Evolutionary conservation across 768 basidiomycete genomes (phyloP).

Genomic region (Postia placenta): DNA sequence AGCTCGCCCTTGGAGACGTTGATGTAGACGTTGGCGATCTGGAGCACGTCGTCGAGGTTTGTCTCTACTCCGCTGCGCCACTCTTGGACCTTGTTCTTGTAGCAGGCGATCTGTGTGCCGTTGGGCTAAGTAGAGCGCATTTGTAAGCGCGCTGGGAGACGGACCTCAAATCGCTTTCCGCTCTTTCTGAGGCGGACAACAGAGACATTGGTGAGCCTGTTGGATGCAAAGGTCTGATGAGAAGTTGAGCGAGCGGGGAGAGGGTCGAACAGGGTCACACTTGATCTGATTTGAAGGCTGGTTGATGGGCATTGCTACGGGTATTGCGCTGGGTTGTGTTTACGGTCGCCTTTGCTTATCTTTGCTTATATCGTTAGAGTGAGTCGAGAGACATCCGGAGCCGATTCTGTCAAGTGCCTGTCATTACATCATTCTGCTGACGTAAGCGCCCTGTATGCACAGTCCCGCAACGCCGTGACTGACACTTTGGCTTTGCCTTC

Average conservation of each 20-base stretch:
- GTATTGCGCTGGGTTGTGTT: too few species aligned
- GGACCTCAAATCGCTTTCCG: conserved; percentile 96
- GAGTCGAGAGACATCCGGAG: too few species aligned
- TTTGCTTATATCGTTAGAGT: too few species aligned
- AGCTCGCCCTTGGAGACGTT: conserved; percentile 97
- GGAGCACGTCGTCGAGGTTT: conserved; percentile 90
- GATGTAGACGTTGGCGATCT: conserved; percentile 91
- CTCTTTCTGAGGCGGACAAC: conserved; percentile 95
- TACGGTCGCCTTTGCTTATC: too few species aligned
- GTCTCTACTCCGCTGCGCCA: conserved; percentile 93
- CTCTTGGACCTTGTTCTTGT: conserved; percentile 99
- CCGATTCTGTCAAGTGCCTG: too few species aligned
- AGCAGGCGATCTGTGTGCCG: conserved; percentile 78
- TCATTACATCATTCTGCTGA: too few species aligned
- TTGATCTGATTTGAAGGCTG: conserved; percentile 91
- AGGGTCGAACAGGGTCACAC: conserved; percentile 31
- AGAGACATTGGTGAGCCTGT: conserved; percentile 93
- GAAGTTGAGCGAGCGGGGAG: conserved; percentile 8
- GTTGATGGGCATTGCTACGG: conserved; percentile 54
- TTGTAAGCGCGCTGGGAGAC: conserved; percentile 12
- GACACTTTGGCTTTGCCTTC: too few species aligned
- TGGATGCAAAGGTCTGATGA: conserved; percentile 4
- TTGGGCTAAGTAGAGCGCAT: not conserved
- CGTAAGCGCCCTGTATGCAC: too few species aligned
- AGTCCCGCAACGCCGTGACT: too few species aligned